Evolutionary conservation across 306 rosid genomes (phyloP), one percentile per base, ranked within the genome.

Genomic region (Calophaca sinica): DNA sequence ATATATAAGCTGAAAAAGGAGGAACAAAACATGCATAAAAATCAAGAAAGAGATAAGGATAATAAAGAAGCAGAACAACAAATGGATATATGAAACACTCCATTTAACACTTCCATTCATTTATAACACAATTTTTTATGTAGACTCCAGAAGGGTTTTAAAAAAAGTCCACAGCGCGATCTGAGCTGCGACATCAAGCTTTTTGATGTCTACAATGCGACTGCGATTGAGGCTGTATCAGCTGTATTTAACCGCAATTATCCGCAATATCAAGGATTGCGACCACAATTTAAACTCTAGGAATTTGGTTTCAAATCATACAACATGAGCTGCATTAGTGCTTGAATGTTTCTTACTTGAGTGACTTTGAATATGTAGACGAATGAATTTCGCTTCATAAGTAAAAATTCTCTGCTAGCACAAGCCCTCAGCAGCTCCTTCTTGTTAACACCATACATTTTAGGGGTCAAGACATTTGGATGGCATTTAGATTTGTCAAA

Each of bases 301-400:
- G 26, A 20, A 20, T 20, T 1, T 20, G 26, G 26, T 20, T 20
- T 20, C 26, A 20, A 20, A 20, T 20, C 26, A 20, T 20, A 20
- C 26, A 20, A 20, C 26, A 20, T 20, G 26, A 20, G 1, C 26
- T 33, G 36, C 4, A 2, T 33, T 33, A 33, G 36, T 33, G 1
- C 36, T 33, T 33, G 2, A 78, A 70, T 74, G 12, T n/a, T 69
- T 68, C 97, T 88, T 73, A 94, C 98, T 53, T 83, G 86, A 59
- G 86, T 66, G 35, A 57, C 65, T 85, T 89, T 91, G 90, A 94
- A 94, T 72, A 91, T 76, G 84, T 87, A 83, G 36, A 88, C 91
- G 81, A 91, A 91, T 9, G 91, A 86, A 82, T 91, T 94, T 86
- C 97, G 79, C 84, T 88, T 94, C 96, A 94, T 94, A 39, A 94